phyloP scores from a whole-genome alignment of 192 early-diverging fungal genomes.

The Anaeromyces robustus region DNA sequence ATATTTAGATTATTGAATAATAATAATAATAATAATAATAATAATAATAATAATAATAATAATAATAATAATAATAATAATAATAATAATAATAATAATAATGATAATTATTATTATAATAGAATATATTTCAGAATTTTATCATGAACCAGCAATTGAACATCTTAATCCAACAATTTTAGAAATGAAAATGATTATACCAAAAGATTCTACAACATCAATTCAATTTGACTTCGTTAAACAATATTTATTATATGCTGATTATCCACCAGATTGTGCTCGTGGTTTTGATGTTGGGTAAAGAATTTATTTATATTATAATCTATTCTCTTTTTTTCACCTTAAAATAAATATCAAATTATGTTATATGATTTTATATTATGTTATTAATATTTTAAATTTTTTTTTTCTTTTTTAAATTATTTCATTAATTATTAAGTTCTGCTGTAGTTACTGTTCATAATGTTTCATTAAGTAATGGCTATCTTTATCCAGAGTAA shows the following conservation, averaged over 20 bases:
- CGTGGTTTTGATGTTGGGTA: constrained; percentile 81
- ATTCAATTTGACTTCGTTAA: constrained; percentile 75
- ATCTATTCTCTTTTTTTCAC: too few species aligned
- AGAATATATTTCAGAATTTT: background rate
- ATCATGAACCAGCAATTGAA: constrained; percentile 57
- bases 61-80: too few species aligned
- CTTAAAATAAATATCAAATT: too few species aligned
- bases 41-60: too few species aligned
- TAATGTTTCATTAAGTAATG: background rate
- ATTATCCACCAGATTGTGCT: constrained; percentile 92
- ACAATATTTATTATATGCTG: constrained; percentile 84
- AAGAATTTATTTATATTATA: background rate
- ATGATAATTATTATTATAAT: background rate
- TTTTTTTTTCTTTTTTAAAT: background rate
- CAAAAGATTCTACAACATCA: constrained; percentile 46
- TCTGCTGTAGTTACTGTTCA: background rate
- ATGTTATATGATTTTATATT: too few species aligned
- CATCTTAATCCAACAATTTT: constrained; percentile 65
- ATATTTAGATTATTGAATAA: too few species aligned
- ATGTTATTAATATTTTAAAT: background rate
- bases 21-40: background rate
- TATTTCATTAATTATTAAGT: background rate
- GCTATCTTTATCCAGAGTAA: background rate
- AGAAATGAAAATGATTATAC: constrained; percentile 53
- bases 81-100: too few species aligned